Percentiles rank a stretch among this genome's conserved stretches.
Evolutionary conservation across 1,284 basidiomycete species (phyloP).

Genomic region (Trametes hirsuta): DNA sequence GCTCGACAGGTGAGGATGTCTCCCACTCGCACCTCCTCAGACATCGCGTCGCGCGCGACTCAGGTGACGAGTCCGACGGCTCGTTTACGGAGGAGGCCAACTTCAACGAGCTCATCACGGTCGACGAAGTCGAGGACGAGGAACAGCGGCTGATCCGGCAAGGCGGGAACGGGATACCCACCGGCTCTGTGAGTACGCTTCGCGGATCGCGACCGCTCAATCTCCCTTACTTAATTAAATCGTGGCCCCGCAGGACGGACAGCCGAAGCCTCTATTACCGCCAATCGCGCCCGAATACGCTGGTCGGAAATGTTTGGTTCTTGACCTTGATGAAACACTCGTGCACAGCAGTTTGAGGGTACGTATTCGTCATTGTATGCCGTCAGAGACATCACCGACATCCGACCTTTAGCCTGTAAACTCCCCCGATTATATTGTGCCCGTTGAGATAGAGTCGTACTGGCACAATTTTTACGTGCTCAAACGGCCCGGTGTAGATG

Average conservation of each 20-base stretch:
- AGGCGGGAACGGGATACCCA: constrained; percentile 84
- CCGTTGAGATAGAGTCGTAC: constrained; percentile 97
- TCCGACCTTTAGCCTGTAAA: constrained; percentile 74
- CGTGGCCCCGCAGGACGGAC: constrained; percentile 65
- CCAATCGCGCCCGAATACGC: constrained; percentile 73
- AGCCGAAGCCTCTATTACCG: constrained; percentile 87
- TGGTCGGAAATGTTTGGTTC: constrained; percentile 90
- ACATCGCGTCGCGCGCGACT: constrained; percentile 38
- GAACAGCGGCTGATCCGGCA: constrained; percentile 79
- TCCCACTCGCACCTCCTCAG: constrained; percentile 31
- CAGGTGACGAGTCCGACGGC: constrained; percentile 47
- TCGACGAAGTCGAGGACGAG: constrained; percentile 66
- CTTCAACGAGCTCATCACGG: constrained; percentile 44
- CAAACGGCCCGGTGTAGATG: constrained; percentile 97
- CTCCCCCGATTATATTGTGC: constrained; percentile 96
- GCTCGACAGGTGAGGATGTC: constrained; percentile 58
- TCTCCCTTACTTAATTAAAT: constrained; percentile 4
- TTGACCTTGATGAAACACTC: constrained; percentile 95
- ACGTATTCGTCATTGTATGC: constrained; percentile 21
- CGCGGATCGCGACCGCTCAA: neutral
- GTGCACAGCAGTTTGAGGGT: constrained; percentile 95
- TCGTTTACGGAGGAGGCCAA: constrained; percentile 50
- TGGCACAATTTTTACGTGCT: constrained; percentile 99
- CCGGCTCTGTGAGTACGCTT: constrained; percentile 62
- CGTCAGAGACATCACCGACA: neutral